Evolutionary conservation across 1,139 yeast genomes (phyloP).

Genomic region (Taiozyma sp.): DNA sequence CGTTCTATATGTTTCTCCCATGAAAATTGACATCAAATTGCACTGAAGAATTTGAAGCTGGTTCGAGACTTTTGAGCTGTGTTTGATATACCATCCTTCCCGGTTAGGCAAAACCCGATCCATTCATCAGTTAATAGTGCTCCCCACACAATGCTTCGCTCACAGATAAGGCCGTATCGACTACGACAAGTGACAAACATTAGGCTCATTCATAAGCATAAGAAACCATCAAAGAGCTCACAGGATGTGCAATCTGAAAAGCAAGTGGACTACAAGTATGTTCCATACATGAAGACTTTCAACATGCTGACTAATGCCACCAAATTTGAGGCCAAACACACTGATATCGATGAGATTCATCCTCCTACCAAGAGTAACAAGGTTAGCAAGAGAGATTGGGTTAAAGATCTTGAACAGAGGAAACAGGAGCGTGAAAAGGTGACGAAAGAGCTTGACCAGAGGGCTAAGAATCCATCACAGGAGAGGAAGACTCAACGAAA

Average conservation of each 20-base stretch:
- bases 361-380: constrained; percentile 10
- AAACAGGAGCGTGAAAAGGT: neutral
- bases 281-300: constrained; percentile 7
- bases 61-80: neutral
- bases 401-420: constrained; percentile 5
- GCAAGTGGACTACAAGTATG: neutral
- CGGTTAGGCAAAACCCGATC: too few species aligned
- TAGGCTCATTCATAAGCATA: neutral
- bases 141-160: neutral
- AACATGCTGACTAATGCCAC: constrained; percentile 9
- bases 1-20: neutral
- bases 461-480: neutral
- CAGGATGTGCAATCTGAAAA: neutral
- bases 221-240: neutral
- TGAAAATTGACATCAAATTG: too few species aligned
- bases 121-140: neutral
- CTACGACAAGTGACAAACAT: neutral
- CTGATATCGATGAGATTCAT: constrained; percentile 13
- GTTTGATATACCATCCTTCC: too few species aligned
- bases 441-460: neutral
- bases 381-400: constrained; percentile 9
- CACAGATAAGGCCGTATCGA: neutral
- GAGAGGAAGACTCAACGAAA: neutral
- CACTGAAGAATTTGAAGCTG: neutral
- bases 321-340: constrained; percentile 7